Percentiles rank a stretch among this genome's conserved stretches.
phyloP scores from a whole-genome alignment of 108 stramenopile species.

The Cyclostephanos tholiformis region DNA sequence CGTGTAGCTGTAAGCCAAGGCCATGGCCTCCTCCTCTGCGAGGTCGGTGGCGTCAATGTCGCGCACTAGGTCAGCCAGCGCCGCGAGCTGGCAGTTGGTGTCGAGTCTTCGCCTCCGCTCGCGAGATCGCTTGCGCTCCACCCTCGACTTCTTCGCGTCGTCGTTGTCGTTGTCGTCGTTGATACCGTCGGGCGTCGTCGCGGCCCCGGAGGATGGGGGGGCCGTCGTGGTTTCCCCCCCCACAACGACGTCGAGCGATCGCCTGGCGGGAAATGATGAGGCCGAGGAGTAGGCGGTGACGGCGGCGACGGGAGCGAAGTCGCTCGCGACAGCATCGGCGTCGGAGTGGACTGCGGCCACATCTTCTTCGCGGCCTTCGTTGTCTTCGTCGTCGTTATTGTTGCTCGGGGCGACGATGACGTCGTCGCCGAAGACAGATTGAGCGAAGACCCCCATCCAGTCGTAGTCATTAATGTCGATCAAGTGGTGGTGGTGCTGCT shows the following conservation, averaged over 20 bases:
- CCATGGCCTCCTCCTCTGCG: conserved; percentile 32
- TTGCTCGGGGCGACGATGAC: background rate
- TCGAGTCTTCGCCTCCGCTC: conserved; percentile 81
- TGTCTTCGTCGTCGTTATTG: background rate
- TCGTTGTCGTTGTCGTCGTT: conserved; percentile 20
- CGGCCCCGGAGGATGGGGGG: background rate
- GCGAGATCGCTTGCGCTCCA: conserved; percentile 80
- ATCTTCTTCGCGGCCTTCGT: background rate
- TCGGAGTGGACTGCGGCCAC: background rate
- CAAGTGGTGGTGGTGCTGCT: conserved; percentile 14
- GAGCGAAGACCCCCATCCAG: conserved; percentile 32
- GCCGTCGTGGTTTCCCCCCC: background rate
- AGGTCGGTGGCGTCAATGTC: conserved; percentile 69
- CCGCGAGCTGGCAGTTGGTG: conserved; percentile 75
- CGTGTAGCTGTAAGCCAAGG: background rate
- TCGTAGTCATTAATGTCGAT: conserved; percentile 29
- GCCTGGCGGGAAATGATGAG: too few species aligned
- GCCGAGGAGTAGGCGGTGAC: background rate
- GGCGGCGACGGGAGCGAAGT: background rate
- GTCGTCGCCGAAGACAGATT: background rate
- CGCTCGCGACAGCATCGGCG: background rate
- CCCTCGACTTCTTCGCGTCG: conserved; percentile 54
- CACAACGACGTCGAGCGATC: background rate
- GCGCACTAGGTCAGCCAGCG: conserved; percentile 64
- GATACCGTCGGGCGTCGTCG: background rate